A percentile compares a stretch with the other conserved stretches of the same genome.
These are phyloP conservation scores for Stachybotrys chlorohalonatus DNA, from an alignment of 2,329 filamentous ascomycete genomes.

Conservation along the genomic window DNA sequence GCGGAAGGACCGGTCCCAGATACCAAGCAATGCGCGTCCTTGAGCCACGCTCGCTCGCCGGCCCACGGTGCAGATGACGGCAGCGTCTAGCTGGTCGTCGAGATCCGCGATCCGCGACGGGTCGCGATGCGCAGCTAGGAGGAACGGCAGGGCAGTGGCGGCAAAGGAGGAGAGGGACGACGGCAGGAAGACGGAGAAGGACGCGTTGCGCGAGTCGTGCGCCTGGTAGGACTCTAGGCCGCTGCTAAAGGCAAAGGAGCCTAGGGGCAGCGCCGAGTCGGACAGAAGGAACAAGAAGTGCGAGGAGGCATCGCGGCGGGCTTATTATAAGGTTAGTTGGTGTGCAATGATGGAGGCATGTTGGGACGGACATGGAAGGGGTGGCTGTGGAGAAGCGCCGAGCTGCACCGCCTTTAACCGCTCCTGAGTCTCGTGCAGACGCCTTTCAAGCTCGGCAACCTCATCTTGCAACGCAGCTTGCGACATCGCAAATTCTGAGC, in stretches of 20 bases:
- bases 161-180: slow-evolving; percentile 64
- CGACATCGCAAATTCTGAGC: slow-evolving; percentile 8
- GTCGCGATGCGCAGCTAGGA: slow-evolving; percentile 55
- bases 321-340: slow-evolving; percentile 5
- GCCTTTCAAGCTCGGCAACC: slow-evolving; percentile 48
- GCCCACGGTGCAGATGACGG: slow-evolving; percentile 70
- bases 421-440: slow-evolving; percentile 34
- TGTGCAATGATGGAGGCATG: not conserved
- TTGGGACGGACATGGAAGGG: slow-evolving; percentile 9
- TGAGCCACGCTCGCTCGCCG: slow-evolving; percentile 67
- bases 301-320: slow-evolving; percentile 12
- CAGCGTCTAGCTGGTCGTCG: slow-evolving; percentile 70
- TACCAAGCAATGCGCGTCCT: slow-evolving; percentile 61
- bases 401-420: slow-evolving; percentile 25
- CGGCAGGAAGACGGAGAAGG: slow-evolving; percentile 58
- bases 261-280: slow-evolving; percentile 73
- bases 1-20: slow-evolving; percentile 67
- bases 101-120: slow-evolving; percentile 43
- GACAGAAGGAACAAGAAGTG: slow-evolving; percentile 71
- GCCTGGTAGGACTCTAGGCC: slow-evolving; percentile 76
- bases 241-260: slow-evolving; percentile 80
- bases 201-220: slow-evolving; percentile 39
- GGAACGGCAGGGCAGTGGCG: slow-evolving; percentile 64
- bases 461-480: slow-evolving; percentile 36
- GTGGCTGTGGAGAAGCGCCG: slow-evolving; percentile 3